Evolutionary conservation across 208 protist genomes (phyloP).

Genomic region (Phytomonas francai): DNA sequence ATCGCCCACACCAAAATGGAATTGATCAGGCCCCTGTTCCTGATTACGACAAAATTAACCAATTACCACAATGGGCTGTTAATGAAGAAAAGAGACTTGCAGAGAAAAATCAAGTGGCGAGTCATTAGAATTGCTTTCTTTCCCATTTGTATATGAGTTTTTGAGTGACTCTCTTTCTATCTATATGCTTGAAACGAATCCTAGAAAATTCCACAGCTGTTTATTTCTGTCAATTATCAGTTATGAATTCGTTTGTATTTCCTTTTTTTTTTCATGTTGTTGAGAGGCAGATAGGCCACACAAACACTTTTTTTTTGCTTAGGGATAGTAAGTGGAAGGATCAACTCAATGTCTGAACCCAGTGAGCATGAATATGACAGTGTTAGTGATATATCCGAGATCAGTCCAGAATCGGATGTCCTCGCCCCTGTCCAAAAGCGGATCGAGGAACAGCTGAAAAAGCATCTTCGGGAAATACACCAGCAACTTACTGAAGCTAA

Average conservation of each 20-base stretch:
- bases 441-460: conserved; percentile 83
- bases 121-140: background rate
- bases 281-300: background rate
- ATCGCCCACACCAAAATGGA: conserved; percentile 86
- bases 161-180: conserved; percentile 2
- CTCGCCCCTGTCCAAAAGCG: conserved; percentile 81
- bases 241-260: background rate
- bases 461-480: conserved; percentile 80
- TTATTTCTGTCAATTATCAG: background rate
- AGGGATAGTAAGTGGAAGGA: background rate
- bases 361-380: conserved; percentile 19
- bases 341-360: background rate
- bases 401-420: conserved; percentile 79
- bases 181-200: background rate
- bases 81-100: conserved; percentile 72
- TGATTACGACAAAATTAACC: conserved; percentile 86
- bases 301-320: background rate
- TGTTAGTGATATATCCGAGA: conserved; percentile 79
- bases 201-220: background rate
- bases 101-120: conserved; percentile 12
- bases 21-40: conserved; percentile 83
- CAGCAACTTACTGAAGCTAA: conserved; percentile 82
- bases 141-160: conserved; percentile 4
- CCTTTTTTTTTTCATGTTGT: no score
- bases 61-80: conserved; percentile 80